Conservation (phyloP, 2,329 filamentous ascomycete genomes). For the Helicocarpus griseus region DNA sequence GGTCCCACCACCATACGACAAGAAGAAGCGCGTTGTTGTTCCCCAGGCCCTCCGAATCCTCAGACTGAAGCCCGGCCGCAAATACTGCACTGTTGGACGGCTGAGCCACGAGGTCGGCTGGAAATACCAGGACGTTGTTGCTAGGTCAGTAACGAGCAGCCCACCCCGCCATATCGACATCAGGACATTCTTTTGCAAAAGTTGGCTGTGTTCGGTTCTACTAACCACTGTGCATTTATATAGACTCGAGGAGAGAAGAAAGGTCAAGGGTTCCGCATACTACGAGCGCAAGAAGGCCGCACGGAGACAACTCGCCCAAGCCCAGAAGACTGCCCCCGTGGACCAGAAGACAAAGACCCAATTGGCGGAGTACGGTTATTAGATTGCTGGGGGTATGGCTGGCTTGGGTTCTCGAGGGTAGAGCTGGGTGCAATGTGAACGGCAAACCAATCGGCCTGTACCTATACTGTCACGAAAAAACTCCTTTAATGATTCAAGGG, state of each 20-base stretch:
- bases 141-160: conserved; percentile 58
- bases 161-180: not conserved
- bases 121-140: conserved; percentile 99
- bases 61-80: conserved; percentile 95
- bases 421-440: conserved; percentile 28
- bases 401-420: conserved; percentile 29
- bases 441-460: conserved; percentile 30
- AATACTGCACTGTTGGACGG: conserved; percentile 99
- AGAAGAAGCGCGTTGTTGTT: conserved; percentile 99
- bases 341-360: conserved; percentile 79
- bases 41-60: conserved; percentile 96
- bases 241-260: conserved; percentile 98
- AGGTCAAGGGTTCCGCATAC: conserved; percentile 98
- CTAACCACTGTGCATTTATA: conserved; percentile 13
- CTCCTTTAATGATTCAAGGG: conserved; percentile 13
- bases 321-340: conserved; percentile 83
- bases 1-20: conserved; percentile 97
- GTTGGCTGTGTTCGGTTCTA: not conserved
- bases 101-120: conserved; percentile 98
- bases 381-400: conserved; percentile 39
- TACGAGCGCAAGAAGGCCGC: conserved; percentile 99
- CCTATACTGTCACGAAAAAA: conserved; percentile 11
- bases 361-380: conserved; percentile 87
- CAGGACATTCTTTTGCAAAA: not conserved
- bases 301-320: conserved; percentile 79